phyloP scores from a whole-genome alignment of 176 grass and related monocot species.

The Hyparrhenia diplandra region DNA sequence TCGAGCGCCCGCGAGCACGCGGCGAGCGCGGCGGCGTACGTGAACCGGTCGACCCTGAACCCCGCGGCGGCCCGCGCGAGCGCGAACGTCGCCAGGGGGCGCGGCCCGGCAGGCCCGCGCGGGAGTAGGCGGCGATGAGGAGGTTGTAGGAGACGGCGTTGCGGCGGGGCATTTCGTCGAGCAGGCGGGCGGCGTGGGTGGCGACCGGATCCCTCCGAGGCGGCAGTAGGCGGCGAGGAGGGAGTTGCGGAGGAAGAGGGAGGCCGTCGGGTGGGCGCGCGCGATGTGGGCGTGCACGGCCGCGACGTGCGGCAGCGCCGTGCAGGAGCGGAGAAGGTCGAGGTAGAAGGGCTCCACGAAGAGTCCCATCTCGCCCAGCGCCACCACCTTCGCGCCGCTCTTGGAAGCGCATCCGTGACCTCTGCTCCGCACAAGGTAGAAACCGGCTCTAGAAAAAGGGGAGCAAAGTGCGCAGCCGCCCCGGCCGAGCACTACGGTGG shows the following conservation, averaged over 20 bases:
- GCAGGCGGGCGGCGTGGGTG: slow-evolving; percentile 31
- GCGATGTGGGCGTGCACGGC: slow-evolving; percentile 47
- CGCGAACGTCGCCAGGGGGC: slow-evolving; percentile 29
- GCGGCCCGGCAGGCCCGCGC: background rate
- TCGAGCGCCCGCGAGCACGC: slow-evolving; percentile 28
- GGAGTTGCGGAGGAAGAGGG: slow-evolving; percentile 52
- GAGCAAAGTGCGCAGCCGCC: no score
- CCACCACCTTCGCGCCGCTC: no score
- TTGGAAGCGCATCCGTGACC: no score
- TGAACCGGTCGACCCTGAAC: slow-evolving; percentile 46
- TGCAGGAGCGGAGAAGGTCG: slow-evolving; percentile 40
- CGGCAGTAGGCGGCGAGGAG: slow-evolving; percentile 50
- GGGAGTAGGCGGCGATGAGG: slow-evolving; percentile 48
- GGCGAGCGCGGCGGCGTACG: slow-evolving; percentile 35
- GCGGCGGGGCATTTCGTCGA: slow-evolving; percentile 55
- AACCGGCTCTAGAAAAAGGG: no score
- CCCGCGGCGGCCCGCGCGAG: background rate
- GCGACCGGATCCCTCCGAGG: slow-evolving; percentile 12
- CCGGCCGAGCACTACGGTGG: no score
- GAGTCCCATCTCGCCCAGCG: no score
- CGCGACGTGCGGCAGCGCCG: slow-evolving; percentile 13
- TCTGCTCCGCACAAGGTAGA: no score
- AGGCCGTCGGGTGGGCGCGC: slow-evolving; percentile 20
- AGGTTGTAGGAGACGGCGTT: slow-evolving; percentile 66
- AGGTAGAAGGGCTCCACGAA: slow-evolving; percentile 37